Percentiles rank a stretch among this genome's conserved stretches.
These are phyloP conservation scores for Penicillium desertorum DNA, from an alignment of 495 filamentous ascomycete genomes.

Conservation along the genomic window DNA sequence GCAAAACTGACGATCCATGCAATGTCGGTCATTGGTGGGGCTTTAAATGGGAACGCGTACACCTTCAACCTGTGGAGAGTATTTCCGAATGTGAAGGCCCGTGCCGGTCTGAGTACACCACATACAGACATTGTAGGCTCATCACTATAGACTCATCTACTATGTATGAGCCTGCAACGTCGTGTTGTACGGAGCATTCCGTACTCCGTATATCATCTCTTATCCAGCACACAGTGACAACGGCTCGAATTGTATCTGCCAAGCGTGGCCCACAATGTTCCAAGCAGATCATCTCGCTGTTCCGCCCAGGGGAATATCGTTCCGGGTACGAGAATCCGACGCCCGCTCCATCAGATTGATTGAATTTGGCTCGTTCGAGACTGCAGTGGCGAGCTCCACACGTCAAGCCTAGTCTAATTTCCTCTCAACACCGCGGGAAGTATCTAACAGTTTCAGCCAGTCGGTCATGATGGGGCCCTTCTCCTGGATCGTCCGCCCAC, in stretches of 20 bases:
- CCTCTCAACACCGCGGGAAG: constrained; percentile 7
- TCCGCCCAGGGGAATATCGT: background rate
- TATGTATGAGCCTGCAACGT: background rate
- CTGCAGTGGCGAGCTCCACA: constrained; percentile 17
- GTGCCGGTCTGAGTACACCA: constrained; percentile 1
- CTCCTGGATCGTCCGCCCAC: constrained; percentile 4
- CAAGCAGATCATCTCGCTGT: background rate
- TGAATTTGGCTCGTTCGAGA: constrained; percentile 23
- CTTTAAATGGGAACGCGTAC: constrained; percentile 27
- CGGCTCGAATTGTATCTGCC: background rate
- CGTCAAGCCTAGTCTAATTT: constrained; percentile 22
- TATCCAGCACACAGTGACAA: background rate
- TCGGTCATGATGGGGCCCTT: background rate
- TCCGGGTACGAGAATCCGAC: background rate
- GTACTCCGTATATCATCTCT: background rate
- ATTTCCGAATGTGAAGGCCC: constrained; percentile 8
- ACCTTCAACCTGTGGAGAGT: constrained; percentile 17
- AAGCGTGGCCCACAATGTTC: background rate
- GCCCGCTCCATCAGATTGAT: constrained; percentile 20
- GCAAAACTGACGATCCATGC: constrained; percentile 27
- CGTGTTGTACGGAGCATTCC: background rate
- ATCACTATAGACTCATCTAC: background rate
- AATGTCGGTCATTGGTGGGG: constrained; percentile 21
- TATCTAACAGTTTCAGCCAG: background rate
- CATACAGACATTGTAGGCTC: background rate